A percentile compares a stretch with the other conserved stretches of the same genome.
Conservation (phyloP, 2,329 filamentous ascomycete species). For the Endothia cerciana region DNA sequence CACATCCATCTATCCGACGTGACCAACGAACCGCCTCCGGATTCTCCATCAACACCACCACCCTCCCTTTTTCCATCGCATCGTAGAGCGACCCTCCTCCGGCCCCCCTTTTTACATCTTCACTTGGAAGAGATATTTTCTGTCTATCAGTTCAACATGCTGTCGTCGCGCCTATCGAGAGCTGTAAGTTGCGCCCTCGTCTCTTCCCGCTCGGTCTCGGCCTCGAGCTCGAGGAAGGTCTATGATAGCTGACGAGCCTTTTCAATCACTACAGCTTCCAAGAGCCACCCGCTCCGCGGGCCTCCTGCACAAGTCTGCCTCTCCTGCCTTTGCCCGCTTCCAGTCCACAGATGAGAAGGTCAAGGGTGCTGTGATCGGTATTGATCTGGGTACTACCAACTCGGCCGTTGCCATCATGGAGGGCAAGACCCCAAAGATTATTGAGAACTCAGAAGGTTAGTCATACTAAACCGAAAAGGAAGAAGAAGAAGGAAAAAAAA, state of each 20-base stretch:
- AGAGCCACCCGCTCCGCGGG: constrained; percentile 74
- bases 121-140: constrained; percentile 39
- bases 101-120: constrained; percentile 39
- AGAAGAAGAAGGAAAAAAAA: too few relatives aligned
- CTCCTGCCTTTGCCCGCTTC: constrained; percentile 76
- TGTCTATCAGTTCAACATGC: constrained; percentile 59
- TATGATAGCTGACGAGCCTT: constrained; percentile 22
- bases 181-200: constrained; percentile 62
- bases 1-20: neutral
- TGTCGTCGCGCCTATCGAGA: constrained; percentile 73
- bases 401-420: constrained; percentile 98
- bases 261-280: constrained; percentile 65
- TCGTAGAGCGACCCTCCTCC: constrained; percentile 28
- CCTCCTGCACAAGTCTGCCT: constrained; percentile 70
- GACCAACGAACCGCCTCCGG: constrained; percentile 2
- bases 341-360: constrained; percentile 85
- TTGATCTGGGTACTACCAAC: constrained; percentile 97
- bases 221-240: constrained; percentile 3
- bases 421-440: constrained; percentile 92
- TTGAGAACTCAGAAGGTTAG: constrained; percentile 94
- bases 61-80: constrained; percentile 32
- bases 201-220: too few relatives aligned
- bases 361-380: constrained; percentile 95
- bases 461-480: neutral
- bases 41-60: constrained; percentile 31